Percentiles rank a stretch among this genome's conserved stretches.
These are phyloP conservation scores for Lactarius indigo DNA, from an alignment of 768 basidiomycete genomes.

Conservation along the genomic window DNA sequence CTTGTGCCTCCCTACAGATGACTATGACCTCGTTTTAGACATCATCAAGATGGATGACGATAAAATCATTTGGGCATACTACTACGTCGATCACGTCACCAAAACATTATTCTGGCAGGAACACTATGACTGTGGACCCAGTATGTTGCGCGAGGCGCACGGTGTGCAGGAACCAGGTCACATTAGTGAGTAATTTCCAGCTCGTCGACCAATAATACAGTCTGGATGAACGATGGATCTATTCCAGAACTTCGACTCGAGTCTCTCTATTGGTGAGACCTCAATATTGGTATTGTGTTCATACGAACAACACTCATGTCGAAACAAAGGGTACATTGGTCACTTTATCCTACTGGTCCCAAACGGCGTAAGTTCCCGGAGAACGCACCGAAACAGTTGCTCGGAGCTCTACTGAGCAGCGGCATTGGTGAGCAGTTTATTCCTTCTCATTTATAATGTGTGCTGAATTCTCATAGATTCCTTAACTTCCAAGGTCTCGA, in stretches of 20 bases:
- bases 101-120: conserved; percentile 13
- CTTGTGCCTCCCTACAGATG: background rate
- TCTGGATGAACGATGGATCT: background rate
- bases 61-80: conserved; percentile 4
- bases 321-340: conserved; percentile 16
- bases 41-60: background rate
- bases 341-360: conserved; percentile 15
- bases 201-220: background rate
- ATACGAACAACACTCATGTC: no score
- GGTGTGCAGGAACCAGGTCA: background rate
- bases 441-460: background rate
- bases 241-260: conserved; percentile 10
- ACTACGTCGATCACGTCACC: conserved; percentile 12
- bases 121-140: background rate
- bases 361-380: background rate
- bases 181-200: conserved; percentile 6
- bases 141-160: background rate
- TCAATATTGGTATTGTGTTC: background rate
- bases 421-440: conserved; percentile 12
- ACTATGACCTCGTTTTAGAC: conserved; percentile 14
- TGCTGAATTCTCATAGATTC: conserved; percentile 2
- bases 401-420: conserved; percentile 3
- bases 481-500: conserved; percentile 14
- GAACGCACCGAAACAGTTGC: background rate
- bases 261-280: conserved; percentile 13